A percentile compares a stretch with the other conserved stretches of the same genome.
phyloP scores from a whole-genome alignment of 2,329 filamentous ascomycete species.

The Fusarium sp. region DNA sequence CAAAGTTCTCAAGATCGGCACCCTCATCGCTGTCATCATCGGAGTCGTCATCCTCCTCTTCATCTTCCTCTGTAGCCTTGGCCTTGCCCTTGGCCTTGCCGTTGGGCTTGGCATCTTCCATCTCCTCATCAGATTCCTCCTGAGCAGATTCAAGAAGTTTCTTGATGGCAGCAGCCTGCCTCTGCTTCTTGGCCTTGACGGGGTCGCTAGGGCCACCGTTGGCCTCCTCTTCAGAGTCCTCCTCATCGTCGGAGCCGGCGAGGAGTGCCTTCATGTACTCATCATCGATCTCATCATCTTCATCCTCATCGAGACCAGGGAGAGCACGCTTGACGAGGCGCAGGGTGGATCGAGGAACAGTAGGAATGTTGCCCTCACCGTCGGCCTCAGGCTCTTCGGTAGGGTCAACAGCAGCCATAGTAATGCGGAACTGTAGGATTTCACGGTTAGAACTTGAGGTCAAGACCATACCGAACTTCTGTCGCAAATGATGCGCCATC shows the following conservation, averaged over 20 bases:
- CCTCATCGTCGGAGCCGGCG: slow-evolving; percentile 58
- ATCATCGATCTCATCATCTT: slow-evolving; percentile 73
- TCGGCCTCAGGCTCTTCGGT: slow-evolving; percentile 76
- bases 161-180: slow-evolving; percentile 78
- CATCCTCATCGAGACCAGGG: slow-evolving; percentile 63
- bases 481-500: slow-evolving; percentile 24
- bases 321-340: slow-evolving; percentile 84
- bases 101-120: slow-evolving; percentile 74
- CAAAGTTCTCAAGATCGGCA: slow-evolving; percentile 83
- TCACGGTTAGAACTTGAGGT: slow-evolving; percentile 21
- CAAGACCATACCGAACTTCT: not conserved
- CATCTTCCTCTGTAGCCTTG: slow-evolving; percentile 70
- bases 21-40: slow-evolving; percentile 71
- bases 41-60: slow-evolving; percentile 67
- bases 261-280: slow-evolving; percentile 69
- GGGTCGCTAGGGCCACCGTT: slow-evolving; percentile 94
- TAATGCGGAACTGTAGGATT: slow-evolving; percentile 83
- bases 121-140: slow-evolving; percentile 73
- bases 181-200: slow-evolving; percentile 86
- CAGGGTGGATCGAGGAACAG: slow-evolving; percentile 81
- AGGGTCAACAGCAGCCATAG: slow-evolving; percentile 98
- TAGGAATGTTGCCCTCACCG: slow-evolving; percentile 67
- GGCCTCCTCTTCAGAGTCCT: slow-evolving; percentile 67
- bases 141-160: slow-evolving; percentile 77
- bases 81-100: slow-evolving; percentile 75